Base-by-base conservation (phyloP, 352 stramenopile species). In the Blastocystis hominis region DNA sequence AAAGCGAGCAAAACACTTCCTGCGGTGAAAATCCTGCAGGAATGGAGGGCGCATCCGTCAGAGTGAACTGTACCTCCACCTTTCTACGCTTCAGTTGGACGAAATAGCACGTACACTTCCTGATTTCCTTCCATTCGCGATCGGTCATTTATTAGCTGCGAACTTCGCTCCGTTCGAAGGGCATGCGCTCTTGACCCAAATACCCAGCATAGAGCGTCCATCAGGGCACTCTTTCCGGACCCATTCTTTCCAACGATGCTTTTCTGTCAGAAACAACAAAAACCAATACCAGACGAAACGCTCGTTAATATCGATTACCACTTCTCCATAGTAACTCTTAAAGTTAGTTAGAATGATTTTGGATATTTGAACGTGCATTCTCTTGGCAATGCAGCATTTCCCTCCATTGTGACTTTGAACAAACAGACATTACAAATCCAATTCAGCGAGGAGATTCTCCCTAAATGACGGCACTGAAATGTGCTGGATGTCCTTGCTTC, bases 401-500 rank as follows among this genome's bases (percentile, higher is more conserved):
- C 72, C 72, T 24, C 72, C 72, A 84, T 47, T 24, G 34, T 30
- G 10, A 17, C 10, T 20, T 44, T 5, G 36, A 4, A 47, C 20
- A 13, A 72, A 72, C 47, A 44, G 68, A 24, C 36, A 84, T n/a
- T 13, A 84, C 13, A 80, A 20, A 64, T n/a, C 24, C 46, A 84
- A 46, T 64, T 84, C 72, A 38, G 30, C 38, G 0, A 44, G 24
- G 17, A 84, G 6, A 1, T 55, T 50, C 36, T 44, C 91, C 88
- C 97, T 95, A 61, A 96, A 93, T 75, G 97, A 95, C 24, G 93
- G 91, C 17, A 98, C 89, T 77, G 95, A 94, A 91, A 96, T 95
- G 84, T 94, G 94, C 84, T 94, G 94, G 84, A 95, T 91, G 30
- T 96, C 92, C 89, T 95, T 93, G 90, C 97, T 97, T 70, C 96